Evolutionary conservation across 129 eudicot genomes (phyloP), one percentile per base, ranked within the genome.

Genomic region (Ambrosia artemisiifolia): DNA sequence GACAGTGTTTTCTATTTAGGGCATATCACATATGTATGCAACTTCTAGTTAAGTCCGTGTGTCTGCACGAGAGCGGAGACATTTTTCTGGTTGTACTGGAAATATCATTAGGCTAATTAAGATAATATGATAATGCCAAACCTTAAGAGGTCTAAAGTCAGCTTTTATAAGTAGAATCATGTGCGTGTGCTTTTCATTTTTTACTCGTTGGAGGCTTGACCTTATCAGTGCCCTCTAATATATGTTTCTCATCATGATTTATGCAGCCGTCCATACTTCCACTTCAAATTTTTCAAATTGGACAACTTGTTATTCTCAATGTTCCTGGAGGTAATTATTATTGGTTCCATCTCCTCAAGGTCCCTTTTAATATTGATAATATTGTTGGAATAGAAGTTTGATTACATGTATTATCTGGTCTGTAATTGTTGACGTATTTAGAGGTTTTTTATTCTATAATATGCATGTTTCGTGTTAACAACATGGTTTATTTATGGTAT

Each of bases 201-300:
- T 36, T 36, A 18, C 6, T 70, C 24, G 60, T n/a, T 50, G 34
- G 46, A 50, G 11, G 63, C 62, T 70, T 50, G 35, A 70, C 48
- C 74, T 53, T 54, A 35, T 35, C 12, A 36, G 53, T 38, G 28
- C 13, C 20, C 32, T 38, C 54, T 60, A 42, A 34, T 60, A 1
- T 35, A 35, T 35, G 40, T 46, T 63, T 69, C 24, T 46, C 18
- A 40, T 73, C 57, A n/a, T 75, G 64, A 40, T 57, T 60, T 57
- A 3, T 78, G 81, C 90, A 85, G 90, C 87, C 90, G 16, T 62
- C 84, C 40, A 72, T 79, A 71, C 90, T 85, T 64, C 90, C 90
- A 14, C 18, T 85, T 67, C 90, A 85, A 74, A 85, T 85, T 9
- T 66, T 85, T 75, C 82, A 75, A 62, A 76, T 85, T 4, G 90